Percentiles rank a stretch among this genome's conserved stretches.
These are phyloP conservation scores for Melampsora abietis-canadensis DNA, from an alignment of 1,284 basidiomycete species.

Conservation along the genomic window DNA sequence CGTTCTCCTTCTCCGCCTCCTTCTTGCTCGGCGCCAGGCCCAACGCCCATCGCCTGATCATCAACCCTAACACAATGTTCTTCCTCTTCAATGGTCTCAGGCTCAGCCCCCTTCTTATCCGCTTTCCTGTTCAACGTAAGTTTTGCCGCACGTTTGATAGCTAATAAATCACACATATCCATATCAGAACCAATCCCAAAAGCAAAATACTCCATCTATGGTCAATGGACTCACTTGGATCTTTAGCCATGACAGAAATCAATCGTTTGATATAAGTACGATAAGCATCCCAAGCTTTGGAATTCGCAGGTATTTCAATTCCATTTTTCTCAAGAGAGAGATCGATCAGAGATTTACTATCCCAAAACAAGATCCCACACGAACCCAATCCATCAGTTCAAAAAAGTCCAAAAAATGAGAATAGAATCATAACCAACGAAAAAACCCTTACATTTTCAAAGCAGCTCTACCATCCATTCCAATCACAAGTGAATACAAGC, in stretches of 20 bases:
- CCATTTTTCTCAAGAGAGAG: slow-evolving; percentile 46
- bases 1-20: neutral
- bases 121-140: slow-evolving; percentile 28
- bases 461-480: slow-evolving; percentile 49
- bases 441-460: slow-evolving; percentile 47
- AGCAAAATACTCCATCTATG: neutral
- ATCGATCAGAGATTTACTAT: slow-evolving; percentile 49
- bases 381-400: neutral
- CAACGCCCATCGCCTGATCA: neutral
- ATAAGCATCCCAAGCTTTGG: slow-evolving; percentile 51
- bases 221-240: slow-evolving; percentile 23
- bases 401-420: neutral
- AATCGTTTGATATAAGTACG: slow-evolving; percentile 51
- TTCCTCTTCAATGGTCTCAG: neutral
- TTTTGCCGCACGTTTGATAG: slow-evolving; percentile 39
- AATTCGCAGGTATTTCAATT: slow-evolving; percentile 46
- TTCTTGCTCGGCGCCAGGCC: neutral
- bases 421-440: neutral
- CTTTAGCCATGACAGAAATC: slow-evolving; percentile 49
- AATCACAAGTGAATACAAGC: slow-evolving; percentile 49
- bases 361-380: neutral
- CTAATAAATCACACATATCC: slow-evolving; percentile 6
- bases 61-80: neutral
- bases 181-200: neutral
- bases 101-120: slow-evolving; percentile 7